Evolutionary conservation across 495 filamentous ascomycete species (phyloP), one percentile per base, ranked within the genome.

Genomic region (Penicillium herquei): DNA sequence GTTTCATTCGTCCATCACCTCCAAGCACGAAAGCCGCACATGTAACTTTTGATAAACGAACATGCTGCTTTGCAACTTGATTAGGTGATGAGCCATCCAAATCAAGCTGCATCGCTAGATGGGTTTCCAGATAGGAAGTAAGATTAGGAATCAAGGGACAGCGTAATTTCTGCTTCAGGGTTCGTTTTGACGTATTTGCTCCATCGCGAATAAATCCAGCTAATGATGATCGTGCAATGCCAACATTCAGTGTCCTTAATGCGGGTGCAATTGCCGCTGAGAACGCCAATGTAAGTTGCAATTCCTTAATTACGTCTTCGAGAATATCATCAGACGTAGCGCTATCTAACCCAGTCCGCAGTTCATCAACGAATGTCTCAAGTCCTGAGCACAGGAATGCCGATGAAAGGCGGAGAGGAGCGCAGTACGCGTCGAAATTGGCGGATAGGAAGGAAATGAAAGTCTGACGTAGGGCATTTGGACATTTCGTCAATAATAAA

Each of bases 1-100:
- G 50, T 67, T 85, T 85, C 51, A 82, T 61, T 52, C 71, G 78
- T 10, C 82, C 75, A 8, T 83, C 82, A 7, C 57, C 65, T 5
- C 78, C 79, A 17, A 84, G 21, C 21, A 81, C 74, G 67, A 84
- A 85, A 39, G 73, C 77, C 16, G 76, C 77, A 62, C 78, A 82
- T 2, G 79, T 72, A 59, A 83, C 67, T 55, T 78, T 81, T 39
- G 74, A 68, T 10, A 84, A 57, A 0, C 73, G 68, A 14, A 84
- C 71, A 56, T 70, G 69, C n/a, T 72, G 59, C 39, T 69, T 61
- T 3, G 64, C 52, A 6, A 50, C 40, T 9, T 58, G 35, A 3
- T 58, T 49, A 17, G 54, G 43, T 13, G 55, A 59, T 1, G 55
- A 55, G 6, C 65, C 67, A 26, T 62, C 63, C 40, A 76, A 57